Conservation (phyloP, 2,329 filamentous ascomycete genomes). For the Fusarium praegraminearum region DNA sequence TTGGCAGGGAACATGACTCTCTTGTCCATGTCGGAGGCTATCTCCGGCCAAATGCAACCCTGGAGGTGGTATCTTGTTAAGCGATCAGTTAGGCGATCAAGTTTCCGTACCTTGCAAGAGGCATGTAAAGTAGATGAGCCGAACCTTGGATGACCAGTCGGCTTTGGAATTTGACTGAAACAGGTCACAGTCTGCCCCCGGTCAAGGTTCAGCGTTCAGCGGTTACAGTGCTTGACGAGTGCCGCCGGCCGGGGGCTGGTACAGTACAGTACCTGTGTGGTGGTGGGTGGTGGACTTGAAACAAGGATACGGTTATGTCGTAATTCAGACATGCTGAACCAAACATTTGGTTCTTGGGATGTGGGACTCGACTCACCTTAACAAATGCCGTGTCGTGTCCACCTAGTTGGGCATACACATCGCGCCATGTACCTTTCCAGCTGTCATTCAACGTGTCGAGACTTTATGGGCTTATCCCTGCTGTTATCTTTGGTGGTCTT, state of each 20-base stretch:
- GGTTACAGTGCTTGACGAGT: constrained; percentile 3
- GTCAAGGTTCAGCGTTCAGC: constrained; percentile 1
- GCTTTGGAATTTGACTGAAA: constrained; percentile 30
- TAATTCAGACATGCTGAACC: constrained; percentile 20
- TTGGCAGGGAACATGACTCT: constrained; percentile 23
- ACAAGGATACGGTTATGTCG: constrained; percentile 21
- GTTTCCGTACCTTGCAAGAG: not conserved
- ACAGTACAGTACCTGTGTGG: not conserved
- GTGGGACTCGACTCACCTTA: not conserved
- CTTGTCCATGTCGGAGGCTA: constrained; percentile 10
- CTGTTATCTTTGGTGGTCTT: not conserved
- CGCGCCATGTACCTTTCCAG: constrained; percentile 14
- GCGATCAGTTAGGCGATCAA: constrained; percentile 6
- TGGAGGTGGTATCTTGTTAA: constrained; percentile 15
- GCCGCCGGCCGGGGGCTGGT: not conserved
- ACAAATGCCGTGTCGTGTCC: constrained; percentile 9
- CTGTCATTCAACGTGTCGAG: constrained; percentile 15
- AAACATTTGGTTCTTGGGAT: constrained; percentile 7
- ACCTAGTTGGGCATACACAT: constrained; percentile 28
- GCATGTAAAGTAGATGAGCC: constrained; percentile 2
- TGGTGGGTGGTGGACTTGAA: constrained; percentile 24
- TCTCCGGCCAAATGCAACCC: constrained; percentile 23
- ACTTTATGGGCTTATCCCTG: constrained; percentile 8
- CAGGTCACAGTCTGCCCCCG: not conserved
- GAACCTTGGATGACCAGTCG: constrained; percentile 6